Percentiles rank a stretch among this genome's conserved stretches.
Conservation (phyloP, 2,329 filamentous ascomycete genomes). For the Xylaria sp. region DNA sequence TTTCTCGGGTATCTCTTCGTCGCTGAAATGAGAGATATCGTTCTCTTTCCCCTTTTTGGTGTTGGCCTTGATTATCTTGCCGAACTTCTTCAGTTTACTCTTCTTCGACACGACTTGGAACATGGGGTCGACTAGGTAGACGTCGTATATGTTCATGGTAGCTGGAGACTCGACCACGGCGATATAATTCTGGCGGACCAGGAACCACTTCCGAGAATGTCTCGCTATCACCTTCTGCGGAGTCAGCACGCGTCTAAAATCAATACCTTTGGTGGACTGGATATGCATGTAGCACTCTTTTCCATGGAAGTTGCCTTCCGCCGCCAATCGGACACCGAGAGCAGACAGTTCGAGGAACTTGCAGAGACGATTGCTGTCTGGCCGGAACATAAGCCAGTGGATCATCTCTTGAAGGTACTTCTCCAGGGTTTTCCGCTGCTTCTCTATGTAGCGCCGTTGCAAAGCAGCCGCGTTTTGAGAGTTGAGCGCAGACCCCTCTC, state of each 20-base stretch:
- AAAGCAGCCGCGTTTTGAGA: conserved; percentile 49
- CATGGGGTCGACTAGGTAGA: conserved; percentile 89
- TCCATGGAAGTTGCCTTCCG: conserved; percentile 93
- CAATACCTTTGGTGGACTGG: conserved; percentile 81
- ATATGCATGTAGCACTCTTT: conserved; percentile 95
- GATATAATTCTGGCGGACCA: conserved; percentile 95
- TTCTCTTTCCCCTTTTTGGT: conserved; percentile 42
- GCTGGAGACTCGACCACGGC: conserved; percentile 98
- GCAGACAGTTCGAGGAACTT: conserved; percentile 95
- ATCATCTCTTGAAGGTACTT: conserved; percentile 91
- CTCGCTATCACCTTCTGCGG: conserved; percentile 73
- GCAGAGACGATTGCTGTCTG: conserved; percentile 91
- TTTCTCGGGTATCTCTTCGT: conserved; percentile 33
- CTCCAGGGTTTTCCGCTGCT: conserved; percentile 79
- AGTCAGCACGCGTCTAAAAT: conserved; percentile 75
- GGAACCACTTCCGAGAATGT: conserved; percentile 92
- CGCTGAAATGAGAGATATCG: conserved; percentile 29
- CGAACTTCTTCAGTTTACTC: conserved; percentile 47
- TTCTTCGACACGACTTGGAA: conserved; percentile 78
- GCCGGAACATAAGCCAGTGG: conserved; percentile 90
- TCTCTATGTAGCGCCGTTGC: conserved; percentile 65
- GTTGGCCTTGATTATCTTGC: conserved; percentile 57
- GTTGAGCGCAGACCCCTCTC: conserved; percentile 39
- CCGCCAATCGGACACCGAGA: conserved; percentile 84
- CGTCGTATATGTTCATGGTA: conserved; percentile 98